Evolutionary conservation across 1,139 yeast genomes (phyloP).

Genomic region (Candida sojae): DNA sequence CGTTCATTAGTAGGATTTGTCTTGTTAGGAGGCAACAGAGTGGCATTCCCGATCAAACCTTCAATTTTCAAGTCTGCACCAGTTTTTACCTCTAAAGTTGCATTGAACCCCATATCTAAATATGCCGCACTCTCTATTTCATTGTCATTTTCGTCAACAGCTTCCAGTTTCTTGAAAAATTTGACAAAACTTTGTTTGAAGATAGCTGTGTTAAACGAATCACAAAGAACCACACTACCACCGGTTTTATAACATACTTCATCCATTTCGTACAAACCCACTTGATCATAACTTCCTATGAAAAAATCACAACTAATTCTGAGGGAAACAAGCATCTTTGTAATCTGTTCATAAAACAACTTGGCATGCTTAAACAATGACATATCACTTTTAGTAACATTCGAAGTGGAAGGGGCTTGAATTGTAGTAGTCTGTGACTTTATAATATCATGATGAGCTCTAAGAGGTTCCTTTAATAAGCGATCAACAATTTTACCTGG

Average conservation of each 20-base stretch:
- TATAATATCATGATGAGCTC: conserved; percentile 61
- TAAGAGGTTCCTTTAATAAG: conserved; percentile 51
- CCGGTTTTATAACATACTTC: conserved; percentile 59
- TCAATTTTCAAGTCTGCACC: conserved; percentile 51
- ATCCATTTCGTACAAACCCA: conserved; percentile 68
- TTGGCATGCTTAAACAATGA: conserved; percentile 36
- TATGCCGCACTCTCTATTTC: conserved; percentile 21
- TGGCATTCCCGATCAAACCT: conserved; percentile 64
- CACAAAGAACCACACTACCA: conserved; percentile 62
- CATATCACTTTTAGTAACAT: conserved; percentile 30
- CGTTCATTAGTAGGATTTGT: conserved; percentile 18
- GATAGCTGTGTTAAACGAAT: conserved; percentile 64
- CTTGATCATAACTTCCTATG: conserved; percentile 68
- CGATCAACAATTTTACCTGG: conserved; percentile 55
- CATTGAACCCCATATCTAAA: conserved; percentile 56
- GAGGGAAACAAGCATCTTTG: conserved; percentile 35
- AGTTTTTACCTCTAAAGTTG: conserved; percentile 56
- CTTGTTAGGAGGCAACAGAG: conserved; percentile 36
- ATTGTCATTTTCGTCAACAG: conserved; percentile 28
- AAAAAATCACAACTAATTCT: conserved; percentile 61
- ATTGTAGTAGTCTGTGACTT: conserved; percentile 40
- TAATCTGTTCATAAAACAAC: conserved; percentile 46
- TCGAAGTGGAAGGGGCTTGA: conserved; percentile 23
- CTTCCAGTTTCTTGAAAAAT: conserved; percentile 41
- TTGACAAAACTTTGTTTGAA: conserved; percentile 64